These are phyloP conservation scores for Fremontodendron californicum DNA, from an alignment of 345 rosid genomes.

Conservation along the genomic window DNA sequence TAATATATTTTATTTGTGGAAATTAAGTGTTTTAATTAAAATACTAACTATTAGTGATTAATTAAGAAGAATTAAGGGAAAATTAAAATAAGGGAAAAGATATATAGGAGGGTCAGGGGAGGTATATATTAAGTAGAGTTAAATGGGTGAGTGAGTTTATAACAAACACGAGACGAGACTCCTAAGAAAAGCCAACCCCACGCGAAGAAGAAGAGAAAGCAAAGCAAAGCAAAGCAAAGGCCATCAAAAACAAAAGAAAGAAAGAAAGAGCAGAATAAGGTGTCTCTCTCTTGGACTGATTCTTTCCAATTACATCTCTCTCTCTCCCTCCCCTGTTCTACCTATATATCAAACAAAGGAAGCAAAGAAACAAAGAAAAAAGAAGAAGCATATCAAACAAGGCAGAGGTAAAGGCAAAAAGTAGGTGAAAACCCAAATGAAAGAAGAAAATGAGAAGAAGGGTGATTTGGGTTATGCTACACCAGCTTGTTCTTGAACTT, in stretches of 20 bases:
- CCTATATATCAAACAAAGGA: constrained; percentile 1
- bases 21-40: neutral
- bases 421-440: neutral
- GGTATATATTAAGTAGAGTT: constrained; percentile 14
- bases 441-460: constrained; percentile 11
- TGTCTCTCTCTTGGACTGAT: constrained; percentile 40
- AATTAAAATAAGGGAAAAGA: neutral
- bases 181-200: constrained; percentile 32
- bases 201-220: constrained; percentile 26
- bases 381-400: constrained; percentile 2
- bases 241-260: constrained; percentile 3
- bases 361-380: neutral
- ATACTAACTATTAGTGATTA: neutral
- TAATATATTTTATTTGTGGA: neutral
- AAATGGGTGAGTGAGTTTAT: constrained; percentile 9
- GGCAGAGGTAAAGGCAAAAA: neutral
- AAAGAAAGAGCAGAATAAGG: constrained; percentile 27
- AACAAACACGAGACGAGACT: constrained; percentile 37
- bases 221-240: constrained; percentile 3
- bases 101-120: no score
- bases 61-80: neutral
- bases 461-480: constrained; percentile 1
- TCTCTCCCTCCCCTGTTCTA: neutral
- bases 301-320: constrained; percentile 31
- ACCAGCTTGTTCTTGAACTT: neutral